Evolutionary conservation across 345 rosid genomes (phyloP).

Genomic region (Chamaenerion angustifolium): DNA sequence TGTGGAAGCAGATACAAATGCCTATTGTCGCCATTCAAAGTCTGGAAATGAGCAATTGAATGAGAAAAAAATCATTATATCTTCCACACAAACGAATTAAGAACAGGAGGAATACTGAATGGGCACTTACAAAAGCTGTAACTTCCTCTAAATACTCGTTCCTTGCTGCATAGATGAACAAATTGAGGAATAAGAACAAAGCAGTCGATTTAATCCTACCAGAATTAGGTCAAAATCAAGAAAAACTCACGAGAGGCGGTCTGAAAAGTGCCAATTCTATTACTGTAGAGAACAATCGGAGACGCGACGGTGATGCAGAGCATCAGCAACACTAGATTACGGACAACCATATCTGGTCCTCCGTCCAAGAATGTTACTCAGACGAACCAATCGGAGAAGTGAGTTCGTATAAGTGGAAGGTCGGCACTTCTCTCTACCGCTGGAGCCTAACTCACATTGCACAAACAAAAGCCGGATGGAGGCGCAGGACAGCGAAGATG

Average conservation of each 20-base stretch:
- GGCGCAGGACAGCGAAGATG: no score
- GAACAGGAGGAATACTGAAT: neutral
- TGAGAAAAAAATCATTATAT: constrained; percentile 2
- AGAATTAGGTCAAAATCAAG: no score
- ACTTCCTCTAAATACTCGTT: constrained; percentile 60
- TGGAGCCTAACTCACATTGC: no score
- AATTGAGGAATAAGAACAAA: neutral
- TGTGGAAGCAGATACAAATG: constrained; percentile 64
- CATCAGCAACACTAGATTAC: constrained; percentile 55
- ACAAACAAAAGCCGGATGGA: no score
- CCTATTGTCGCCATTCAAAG: constrained; percentile 30
- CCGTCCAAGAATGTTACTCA: neutral
- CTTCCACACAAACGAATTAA: neutral
- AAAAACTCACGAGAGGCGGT: constrained; percentile 24
- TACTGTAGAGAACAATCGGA: constrained; percentile 64
- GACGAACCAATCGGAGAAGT: no score
- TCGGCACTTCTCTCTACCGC: no score
- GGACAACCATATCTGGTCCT: constrained; percentile 31
- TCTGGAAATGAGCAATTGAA: constrained; percentile 23
- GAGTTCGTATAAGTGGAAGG: no score
- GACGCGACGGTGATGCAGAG: constrained; percentile 56
- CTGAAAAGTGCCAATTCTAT: constrained; percentile 35
- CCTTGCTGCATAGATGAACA: constrained; percentile 31
- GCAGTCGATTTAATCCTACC: neutral
- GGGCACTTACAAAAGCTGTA: constrained; percentile 40